Evolutionary conservation across 495 filamentous ascomycete genomes (phyloP).

Genomic region (Hypoxylon crocopeplum): DNA sequence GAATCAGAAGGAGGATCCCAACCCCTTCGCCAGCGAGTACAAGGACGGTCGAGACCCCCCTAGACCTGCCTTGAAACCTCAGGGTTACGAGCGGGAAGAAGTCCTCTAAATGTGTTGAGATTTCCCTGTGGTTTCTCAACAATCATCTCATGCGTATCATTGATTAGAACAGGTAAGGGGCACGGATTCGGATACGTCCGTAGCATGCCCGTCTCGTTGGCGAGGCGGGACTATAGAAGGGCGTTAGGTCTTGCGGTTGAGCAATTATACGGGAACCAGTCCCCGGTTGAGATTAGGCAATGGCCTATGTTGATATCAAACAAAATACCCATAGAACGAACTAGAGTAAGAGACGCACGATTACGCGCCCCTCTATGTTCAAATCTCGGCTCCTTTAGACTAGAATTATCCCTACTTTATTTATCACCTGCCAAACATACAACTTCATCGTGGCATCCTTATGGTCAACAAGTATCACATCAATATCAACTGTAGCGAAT

Average conservation of each 20-base stretch:
- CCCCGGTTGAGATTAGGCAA: not conserved
- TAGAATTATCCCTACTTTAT: too few species aligned
- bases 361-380: too few species aligned
- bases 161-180: not conserved
- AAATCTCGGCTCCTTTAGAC: too few species aligned
- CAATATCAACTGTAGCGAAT: too few species aligned
- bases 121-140: not conserved
- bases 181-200: not conserved
- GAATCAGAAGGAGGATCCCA: conserved; percentile 81
- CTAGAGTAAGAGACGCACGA: too few species aligned
- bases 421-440: too few species aligned
- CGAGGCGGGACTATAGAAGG: not conserved
- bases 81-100: conserved; percentile 85
- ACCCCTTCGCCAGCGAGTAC: conserved; percentile 84
- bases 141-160: conserved; percentile 2
- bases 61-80: conserved; percentile 68
- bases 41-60: conserved; percentile 63
- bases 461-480: too few species aligned
- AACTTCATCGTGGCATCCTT: too few species aligned
- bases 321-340: too few species aligned
- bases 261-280: not conserved
- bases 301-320: too few species aligned
- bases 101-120: conserved; percentile 61
- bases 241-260: not conserved
- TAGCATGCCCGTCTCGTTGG: too few species aligned